Base-by-base conservation (phyloP, 2,329 filamentous ascomycete species). In the Calonectria ilicicola region DNA sequence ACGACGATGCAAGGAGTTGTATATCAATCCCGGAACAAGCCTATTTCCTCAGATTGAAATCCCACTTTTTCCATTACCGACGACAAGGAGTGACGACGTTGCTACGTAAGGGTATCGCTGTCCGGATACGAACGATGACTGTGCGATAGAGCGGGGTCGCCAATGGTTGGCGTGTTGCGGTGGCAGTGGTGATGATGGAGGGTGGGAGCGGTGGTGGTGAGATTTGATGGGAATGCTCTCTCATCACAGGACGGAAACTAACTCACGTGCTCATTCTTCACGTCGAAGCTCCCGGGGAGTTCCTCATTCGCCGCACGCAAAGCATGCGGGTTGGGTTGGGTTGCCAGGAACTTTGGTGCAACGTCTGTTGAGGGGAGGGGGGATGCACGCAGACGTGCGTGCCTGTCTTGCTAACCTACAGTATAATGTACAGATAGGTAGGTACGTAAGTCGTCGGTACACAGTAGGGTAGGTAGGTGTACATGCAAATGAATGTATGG, bases 71-170 rank as follows among this genome's bases (percentile, higher is more conserved):
- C 35, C 2, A 60, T 60, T 26, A 38, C 21, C 38, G 53, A 23
- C 12, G 6, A n/a, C 51, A 44, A 58, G 21, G 64, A 42, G 27
- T 44, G 53, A 21, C 26, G 32, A 51, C 7, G 42, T 27, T 29
- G 12, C 15, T 51, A 42, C n/a, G 32, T 40, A 32, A 53, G 21
- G 42, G 65, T 46, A 56, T 46, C 26, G 27, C 23, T 19, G 63
- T 67, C 42, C 69, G 69, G 65, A 70, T 67, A 70, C 69, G 69
- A 70, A 60, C 27, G 32, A 51, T 67, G 69, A 64, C 69, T 58
- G 56, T 38, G 69, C 26, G 47, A 72, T 65, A 49, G 56, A 72
- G 65, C 69, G 69, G 69, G 69, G 69, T 68, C 35, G 44, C 60
- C 60, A 42, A 56, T 56, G 44, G 53, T 46, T 42, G 38, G 56